Base-by-base conservation (phyloP, 495 filamentous ascomycete species). In the Trichoderma orchidacearum region DNA sequence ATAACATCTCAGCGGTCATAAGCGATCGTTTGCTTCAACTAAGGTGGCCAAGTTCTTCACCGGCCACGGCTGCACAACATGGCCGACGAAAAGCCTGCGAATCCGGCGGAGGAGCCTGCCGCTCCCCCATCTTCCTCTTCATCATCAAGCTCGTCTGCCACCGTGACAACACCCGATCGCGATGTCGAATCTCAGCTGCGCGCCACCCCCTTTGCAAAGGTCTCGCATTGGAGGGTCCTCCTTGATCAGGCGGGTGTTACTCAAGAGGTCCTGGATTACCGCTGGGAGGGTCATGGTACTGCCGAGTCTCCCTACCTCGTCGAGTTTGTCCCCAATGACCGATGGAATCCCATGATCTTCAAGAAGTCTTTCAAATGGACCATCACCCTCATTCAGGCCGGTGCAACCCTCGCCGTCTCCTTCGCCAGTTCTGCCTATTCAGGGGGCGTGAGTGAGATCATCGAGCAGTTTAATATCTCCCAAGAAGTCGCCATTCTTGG, bases 381-480 rank as follows among this genome's bases (percentile, higher is more conserved):
- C n/a, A 80, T 85, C 57, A 86, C 85, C 1, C 59, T 80, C 48
- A 41, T 84, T 13, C 79, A 83, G 51, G 85, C 87, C 27, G 58
- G 86, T 34, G 79, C 85, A 17, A 87, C 86, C 0, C 73, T 92
- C 51, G 82, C 83, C 21, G 86, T 92, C 25, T 74, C 88, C 15
- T 81, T 94, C 59, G 85, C 84, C 31, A 89, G 85, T 8, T 88
- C 86, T 1, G 87, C 86, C 11, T 91, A 85, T 60, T 72, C 85
- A 29, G 86, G 86, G 32, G 88, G 87, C 62, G 68, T 87, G 12
- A 64, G 66, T n/a, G 71, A 85, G 58, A 80, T 89, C 51, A 70
- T 80, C 58, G 29, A 21, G 13, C 69, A 82, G 28, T 89, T 89
- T 59, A 35, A 75, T n/a, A 73, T 85, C 36, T 76, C 77, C 35